Evolutionary conservation across 768 basidiomycete species (phyloP).

Genomic region (Pisolithus sp.): DNA sequence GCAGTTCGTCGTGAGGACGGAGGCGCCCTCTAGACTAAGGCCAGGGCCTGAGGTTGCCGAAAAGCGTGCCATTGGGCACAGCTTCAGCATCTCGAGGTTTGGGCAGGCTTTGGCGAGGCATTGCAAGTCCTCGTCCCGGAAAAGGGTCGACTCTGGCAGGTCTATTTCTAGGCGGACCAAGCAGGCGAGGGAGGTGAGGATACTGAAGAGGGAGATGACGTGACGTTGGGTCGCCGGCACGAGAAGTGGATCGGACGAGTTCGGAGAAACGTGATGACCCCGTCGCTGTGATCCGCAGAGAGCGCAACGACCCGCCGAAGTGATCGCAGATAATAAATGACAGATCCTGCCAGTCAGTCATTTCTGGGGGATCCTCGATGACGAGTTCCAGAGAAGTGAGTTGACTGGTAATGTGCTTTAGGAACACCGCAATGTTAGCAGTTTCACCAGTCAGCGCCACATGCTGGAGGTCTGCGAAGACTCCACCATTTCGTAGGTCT

Average conservation of each 20-base stretch:
- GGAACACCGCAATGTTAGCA: conserved; percentile 63
- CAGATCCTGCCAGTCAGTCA: conserved; percentile 70
- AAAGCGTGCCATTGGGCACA: conserved; percentile 67
- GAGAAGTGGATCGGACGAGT: conserved; percentile 68
- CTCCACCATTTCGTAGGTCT: conserved; percentile 48
- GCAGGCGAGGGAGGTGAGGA: conserved; percentile 44
- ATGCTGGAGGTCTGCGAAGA: conserved; percentile 52
- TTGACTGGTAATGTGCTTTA: conserved; percentile 61
- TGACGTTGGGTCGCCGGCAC: conserved; percentile 52
- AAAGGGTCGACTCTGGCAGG: conserved; percentile 68
- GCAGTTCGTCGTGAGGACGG: conserved; percentile 53
- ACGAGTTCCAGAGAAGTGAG: conserved; percentile 65
- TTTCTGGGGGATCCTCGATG: conserved; percentile 74
- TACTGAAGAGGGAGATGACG: conserved; percentile 57
- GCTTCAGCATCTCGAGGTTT: conserved; percentile 57
- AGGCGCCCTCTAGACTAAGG: conserved; percentile 58
- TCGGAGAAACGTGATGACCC: conserved; percentile 76
- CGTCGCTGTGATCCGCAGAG: conserved; percentile 56
- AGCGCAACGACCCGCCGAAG: conserved; percentile 54
- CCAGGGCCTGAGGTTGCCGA: conserved; percentile 45
- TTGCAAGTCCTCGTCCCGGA: conserved; percentile 54
- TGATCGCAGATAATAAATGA: conserved; percentile 56
- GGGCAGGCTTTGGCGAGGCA: conserved; percentile 58
- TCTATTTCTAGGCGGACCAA: conserved; percentile 68
- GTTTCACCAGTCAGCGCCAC: conserved; percentile 67